Evolutionary conservation across 129 eudicot genomes (phyloP).

Genomic region (Gnaphalium uliginosum): DNA sequence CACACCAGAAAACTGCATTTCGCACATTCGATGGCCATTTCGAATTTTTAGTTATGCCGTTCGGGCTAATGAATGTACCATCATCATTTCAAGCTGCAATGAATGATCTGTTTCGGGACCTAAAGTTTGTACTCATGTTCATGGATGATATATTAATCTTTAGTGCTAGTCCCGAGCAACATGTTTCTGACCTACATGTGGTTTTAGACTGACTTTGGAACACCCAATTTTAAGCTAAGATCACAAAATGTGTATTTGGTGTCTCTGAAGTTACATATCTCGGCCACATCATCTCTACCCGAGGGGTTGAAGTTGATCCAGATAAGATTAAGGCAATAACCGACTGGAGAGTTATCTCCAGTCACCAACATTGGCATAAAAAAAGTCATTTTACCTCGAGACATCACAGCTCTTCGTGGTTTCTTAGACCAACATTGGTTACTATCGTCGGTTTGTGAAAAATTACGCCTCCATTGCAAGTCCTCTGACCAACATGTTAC

Average conservation of each 20-base stretch:
- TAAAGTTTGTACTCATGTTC: too few species aligned
- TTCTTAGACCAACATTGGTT: not conserved
- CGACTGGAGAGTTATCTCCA: too few species aligned
- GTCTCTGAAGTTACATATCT: not conserved
- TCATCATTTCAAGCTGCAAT: not conserved
- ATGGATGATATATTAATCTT: not conserved
- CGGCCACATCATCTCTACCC: not conserved
- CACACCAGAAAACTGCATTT: not conserved
- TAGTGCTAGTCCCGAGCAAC: not conserved
- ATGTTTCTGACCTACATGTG: not conserved
- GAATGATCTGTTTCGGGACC: not conserved
- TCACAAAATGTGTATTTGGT: not conserved
- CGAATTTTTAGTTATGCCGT: not conserved
- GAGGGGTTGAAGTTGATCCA: not conserved
- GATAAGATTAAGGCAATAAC: not conserved
- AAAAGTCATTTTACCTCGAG: not conserved
- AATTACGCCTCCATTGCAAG: not conserved
- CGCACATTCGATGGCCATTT: not conserved
- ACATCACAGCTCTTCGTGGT: not conserved
- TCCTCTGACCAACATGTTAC: not conserved
- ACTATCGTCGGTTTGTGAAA: not conserved
- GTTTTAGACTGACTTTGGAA: not conserved
- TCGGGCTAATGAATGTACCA: not conserved
- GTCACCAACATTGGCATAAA: too few species aligned
- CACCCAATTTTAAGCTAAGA: not conserved